Conservation (phyloP, 2,329 filamentous ascomycete species). For the Penicillium sp. region DNA sequence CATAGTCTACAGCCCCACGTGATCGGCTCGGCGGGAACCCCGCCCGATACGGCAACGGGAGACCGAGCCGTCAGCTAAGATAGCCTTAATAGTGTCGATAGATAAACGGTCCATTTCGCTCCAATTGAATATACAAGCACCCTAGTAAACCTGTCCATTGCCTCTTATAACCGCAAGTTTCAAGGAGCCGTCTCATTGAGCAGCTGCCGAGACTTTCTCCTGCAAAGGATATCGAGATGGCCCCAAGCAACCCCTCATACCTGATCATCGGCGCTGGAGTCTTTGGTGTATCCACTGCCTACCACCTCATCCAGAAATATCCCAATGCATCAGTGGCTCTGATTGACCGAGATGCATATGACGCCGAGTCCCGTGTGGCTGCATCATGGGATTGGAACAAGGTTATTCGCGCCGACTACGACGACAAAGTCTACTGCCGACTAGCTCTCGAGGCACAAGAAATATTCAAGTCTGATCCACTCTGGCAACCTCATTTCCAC, state of each 20-base stretch:
- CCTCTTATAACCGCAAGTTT: neutral
- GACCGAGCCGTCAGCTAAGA: neutral
- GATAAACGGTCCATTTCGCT: slow-evolving; percentile 3
- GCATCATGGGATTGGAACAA: slow-evolving; percentile 32
- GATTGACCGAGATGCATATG: slow-evolving; percentile 30
- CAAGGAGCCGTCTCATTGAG: neutral
- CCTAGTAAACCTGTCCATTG: neutral
- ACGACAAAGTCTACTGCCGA: slow-evolving; percentile 26
- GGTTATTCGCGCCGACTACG: slow-evolving; percentile 28
- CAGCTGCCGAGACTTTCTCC: neutral
- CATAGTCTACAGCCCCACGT: slow-evolving; percentile 7
- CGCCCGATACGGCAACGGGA: slow-evolving; percentile 5
- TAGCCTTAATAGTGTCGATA: neutral
- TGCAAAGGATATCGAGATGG: slow-evolving; percentile 9
- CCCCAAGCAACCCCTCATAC: slow-evolving; percentile 22
- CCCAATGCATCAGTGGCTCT: slow-evolving; percentile 26
- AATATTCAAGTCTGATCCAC: slow-evolving; percentile 35
- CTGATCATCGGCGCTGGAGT: slow-evolving; percentile 27
- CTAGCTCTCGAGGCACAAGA: slow-evolving; percentile 27
- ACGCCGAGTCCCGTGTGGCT: slow-evolving; percentile 32
- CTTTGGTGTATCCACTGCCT: slow-evolving; percentile 28
- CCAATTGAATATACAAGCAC: neutral
- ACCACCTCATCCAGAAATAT: slow-evolving; percentile 27
- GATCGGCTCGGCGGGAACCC: slow-evolving; percentile 15
- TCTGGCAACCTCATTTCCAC: slow-evolving; percentile 43